phyloP scores from a whole-genome alignment of 306 rosid species.

The Dicorynia guianensis region DNA sequence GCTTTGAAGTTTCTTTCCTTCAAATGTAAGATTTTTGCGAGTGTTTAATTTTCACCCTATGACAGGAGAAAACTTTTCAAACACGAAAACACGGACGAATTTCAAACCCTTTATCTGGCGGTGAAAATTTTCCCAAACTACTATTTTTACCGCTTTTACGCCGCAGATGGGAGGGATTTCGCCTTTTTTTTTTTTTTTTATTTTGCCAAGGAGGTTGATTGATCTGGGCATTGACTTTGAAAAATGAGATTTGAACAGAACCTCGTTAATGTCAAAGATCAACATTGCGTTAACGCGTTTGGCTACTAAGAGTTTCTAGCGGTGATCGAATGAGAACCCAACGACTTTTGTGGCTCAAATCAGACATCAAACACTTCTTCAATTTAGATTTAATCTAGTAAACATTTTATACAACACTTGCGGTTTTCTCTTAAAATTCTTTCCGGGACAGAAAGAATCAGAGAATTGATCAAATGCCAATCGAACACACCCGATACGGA shows the following conservation, averaged over 20 bases:
- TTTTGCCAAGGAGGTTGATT: too few species aligned
- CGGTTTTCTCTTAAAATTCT: too few species aligned
- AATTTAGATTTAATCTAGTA: neutral
- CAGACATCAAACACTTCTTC: neutral
- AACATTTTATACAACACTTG: neutral
- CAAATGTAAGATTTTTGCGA: too few species aligned
- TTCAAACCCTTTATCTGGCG: too few species aligned
- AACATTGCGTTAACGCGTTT: neutral
- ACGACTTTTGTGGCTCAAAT: neutral
- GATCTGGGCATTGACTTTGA: neutral
- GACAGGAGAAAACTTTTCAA: too few species aligned
- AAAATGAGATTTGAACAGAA: neutral
- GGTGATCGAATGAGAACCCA: neutral
- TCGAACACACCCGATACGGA: neutral
- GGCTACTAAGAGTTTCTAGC: neutral
- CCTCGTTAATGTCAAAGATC: neutral
- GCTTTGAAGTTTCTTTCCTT: too few species aligned
- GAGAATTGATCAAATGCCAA: neutral
- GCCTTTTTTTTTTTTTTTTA: too few species aligned
- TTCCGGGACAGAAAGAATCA: neutral
- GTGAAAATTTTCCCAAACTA: too few species aligned
- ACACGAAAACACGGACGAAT: too few species aligned
- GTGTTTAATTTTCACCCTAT: too few species aligned
- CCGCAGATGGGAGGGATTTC: too few species aligned
- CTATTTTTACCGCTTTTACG: too few species aligned